Base-by-base conservation (phyloP, 2,329 filamentous ascomycete genomes). In the Ophiocordyceps robertsii region DNA sequence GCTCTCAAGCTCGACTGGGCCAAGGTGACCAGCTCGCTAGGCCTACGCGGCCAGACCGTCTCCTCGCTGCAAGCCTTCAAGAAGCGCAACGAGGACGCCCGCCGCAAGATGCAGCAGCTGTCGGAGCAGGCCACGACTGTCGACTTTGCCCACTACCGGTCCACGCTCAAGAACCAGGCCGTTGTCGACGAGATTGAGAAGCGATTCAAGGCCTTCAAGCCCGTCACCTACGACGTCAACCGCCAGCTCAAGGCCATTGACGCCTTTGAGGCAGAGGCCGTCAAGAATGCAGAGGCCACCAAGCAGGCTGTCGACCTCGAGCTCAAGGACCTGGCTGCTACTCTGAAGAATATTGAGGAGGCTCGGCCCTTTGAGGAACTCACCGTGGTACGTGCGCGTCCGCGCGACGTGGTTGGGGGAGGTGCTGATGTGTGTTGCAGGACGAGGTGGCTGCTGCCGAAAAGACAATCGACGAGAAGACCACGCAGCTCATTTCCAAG, bases 1-100 rank as follows among this genome's bases (percentile, higher is more conserved):
- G 89, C 90, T 69, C 80, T 93, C 70, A 98, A 96, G 80, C 80
- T 98, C 77, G 92, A 98, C 82, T 98, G 92, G 92, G 80, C 80
- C 72, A 92, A 93, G 73, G 80, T 98, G 62, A 83, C 83, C 69
- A 80, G 77, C 70, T 93, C 90, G 62, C 88, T 98, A 60, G 90
- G 90, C 66, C 87, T 98, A 67, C 86, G 86, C 67, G 92, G 92
- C 66, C 85, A 88, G 73, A 98, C 92, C 55, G 89, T 86, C 55
- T 71, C 82, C 58, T 84, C 90, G 49, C 87, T 98, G 49, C 83
- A 90, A 66, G 78, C 86, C 53, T 98, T 98, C 83, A 98, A 98
- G 80, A 92, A 95, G 81, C 89, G 92, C 72, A 95, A 96, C 76
- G 92, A 98, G 65, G 89, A 95, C 65, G 90, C 87, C 63, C 89